These are phyloP conservation scores for Umbelopsis sp. DNA, from an alignment of 192 early-diverging fungal species.

Conservation along the genomic window DNA sequence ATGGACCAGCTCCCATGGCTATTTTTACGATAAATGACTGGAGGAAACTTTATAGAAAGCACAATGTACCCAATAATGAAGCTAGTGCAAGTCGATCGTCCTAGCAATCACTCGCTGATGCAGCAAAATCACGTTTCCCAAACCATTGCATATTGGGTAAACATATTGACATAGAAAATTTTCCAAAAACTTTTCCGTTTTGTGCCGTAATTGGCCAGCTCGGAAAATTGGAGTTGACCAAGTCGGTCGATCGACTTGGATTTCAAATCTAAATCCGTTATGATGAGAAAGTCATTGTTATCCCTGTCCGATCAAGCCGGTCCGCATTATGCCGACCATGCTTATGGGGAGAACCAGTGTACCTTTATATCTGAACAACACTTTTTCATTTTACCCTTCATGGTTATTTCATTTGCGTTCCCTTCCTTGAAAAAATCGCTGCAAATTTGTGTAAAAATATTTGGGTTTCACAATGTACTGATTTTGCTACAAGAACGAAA, in stretches of 20 bases:
- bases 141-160: neutral
- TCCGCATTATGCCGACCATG: conserved; percentile 15
- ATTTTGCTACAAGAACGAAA: no score
- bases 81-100: no score
- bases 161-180: neutral
- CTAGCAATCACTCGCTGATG: no score
- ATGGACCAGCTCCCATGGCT: no score
- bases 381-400: neutral
- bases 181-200: conserved; percentile 4
- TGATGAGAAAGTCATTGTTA: conserved; percentile 23
- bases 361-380: conserved; percentile 22
- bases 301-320: conserved; percentile 16
- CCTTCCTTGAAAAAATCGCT: no score
- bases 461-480: no score
- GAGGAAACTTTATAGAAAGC: neutral
- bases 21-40: no score
- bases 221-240: neutral
- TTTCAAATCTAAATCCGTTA: neutral
- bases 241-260: conserved; percentile 6
- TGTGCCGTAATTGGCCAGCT: neutral
- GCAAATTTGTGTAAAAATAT: no score
- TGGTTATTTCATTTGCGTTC: no score
- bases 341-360: conserved; percentile 17
- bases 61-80: neutral
- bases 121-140: neutral